Evolutionary conservation across 345 rosid species (phyloP).

Genomic region (Euphorbia lathyris): DNA sequence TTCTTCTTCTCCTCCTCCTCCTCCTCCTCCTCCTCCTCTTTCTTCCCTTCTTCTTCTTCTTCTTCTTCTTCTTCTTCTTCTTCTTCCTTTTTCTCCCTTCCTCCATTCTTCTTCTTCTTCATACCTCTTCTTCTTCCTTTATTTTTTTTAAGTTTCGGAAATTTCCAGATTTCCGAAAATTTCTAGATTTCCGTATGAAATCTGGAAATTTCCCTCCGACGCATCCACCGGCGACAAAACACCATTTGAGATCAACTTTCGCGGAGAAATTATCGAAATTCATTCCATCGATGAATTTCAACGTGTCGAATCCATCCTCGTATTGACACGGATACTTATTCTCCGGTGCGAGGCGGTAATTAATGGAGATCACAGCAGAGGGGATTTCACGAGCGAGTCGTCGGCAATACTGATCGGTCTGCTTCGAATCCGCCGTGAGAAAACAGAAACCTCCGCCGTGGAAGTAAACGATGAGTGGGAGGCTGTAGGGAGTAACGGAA

Average conservation of each 20-base stretch:
- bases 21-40: no score
- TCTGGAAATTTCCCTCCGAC: conserved; percentile 25
- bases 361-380: conserved; percentile 4
- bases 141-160: no score
- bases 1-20: no score
- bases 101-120: no score
- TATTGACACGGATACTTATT: conserved; percentile 7
- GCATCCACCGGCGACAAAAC: conserved; percentile 19
- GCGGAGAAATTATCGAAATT: not conserved
- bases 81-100: no score
- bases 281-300: conserved; percentile 3
- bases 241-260: not conserved
- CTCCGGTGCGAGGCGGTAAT: conserved; percentile 20
- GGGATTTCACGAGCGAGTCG: not conserved
- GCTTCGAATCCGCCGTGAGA: not conserved
- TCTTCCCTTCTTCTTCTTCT: no score
- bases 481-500: no score
- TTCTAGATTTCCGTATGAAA: no score
- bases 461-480: conserved; percentile 16
- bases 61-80: no score
- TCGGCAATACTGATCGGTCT: conserved; percentile 10
- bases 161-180: no score
- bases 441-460: conserved; percentile 19
- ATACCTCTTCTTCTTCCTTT: no score
- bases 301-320: conserved; percentile 12